A percentile compares a stretch with the other conserved stretches of the same genome.
Evolutionary conservation across 164 flowering plant species (phyloP).

Genomic region (Chimonanthus praecox): DNA sequence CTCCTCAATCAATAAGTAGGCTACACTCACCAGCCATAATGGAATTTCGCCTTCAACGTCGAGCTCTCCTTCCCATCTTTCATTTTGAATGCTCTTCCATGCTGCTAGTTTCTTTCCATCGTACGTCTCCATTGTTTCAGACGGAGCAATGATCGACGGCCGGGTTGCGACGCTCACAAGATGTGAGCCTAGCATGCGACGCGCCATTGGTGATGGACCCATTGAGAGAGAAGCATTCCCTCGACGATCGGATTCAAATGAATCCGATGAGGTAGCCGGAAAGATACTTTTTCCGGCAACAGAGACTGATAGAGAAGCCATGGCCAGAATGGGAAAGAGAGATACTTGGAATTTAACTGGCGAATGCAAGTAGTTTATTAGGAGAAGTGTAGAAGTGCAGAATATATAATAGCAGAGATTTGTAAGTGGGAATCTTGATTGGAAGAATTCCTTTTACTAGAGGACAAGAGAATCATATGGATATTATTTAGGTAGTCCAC

Average conservation of each 20-base stretch:
- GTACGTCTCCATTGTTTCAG: constrained; percentile 7
- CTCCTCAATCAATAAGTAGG: no score
- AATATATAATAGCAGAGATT: constrained; percentile 12
- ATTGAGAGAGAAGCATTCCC: constrained; percentile 6
- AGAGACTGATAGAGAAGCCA: constrained; percentile 44
- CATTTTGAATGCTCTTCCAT: constrained; percentile 78
- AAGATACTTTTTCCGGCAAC: constrained; percentile 8
- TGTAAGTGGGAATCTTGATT: constrained; percentile 34
- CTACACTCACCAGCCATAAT: constrained; percentile 63
- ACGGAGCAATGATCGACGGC: constrained; percentile 19
- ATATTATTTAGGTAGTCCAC: not conserved
- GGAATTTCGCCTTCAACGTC: constrained; percentile 76
- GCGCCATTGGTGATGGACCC: not conserved
- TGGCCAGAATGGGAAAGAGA: constrained; percentile 14
- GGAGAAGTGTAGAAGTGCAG: not conserved
- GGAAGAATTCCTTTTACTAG: constrained; percentile 36
- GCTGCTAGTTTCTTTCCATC: constrained; percentile 40
- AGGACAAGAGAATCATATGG: constrained; percentile 22
- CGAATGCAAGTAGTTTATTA: no score
- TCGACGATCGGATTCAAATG: not conserved
- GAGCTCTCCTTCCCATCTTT: constrained; percentile 90
- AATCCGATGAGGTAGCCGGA: constrained; percentile 9
- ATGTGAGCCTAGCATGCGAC: constrained; percentile 7
- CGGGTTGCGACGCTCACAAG: constrained; percentile 38
- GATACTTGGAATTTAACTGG: not conserved